phyloP scores from a whole-genome alignment of 1,284 basidiomycete species.

The Kwoniella shivajii region DNA sequence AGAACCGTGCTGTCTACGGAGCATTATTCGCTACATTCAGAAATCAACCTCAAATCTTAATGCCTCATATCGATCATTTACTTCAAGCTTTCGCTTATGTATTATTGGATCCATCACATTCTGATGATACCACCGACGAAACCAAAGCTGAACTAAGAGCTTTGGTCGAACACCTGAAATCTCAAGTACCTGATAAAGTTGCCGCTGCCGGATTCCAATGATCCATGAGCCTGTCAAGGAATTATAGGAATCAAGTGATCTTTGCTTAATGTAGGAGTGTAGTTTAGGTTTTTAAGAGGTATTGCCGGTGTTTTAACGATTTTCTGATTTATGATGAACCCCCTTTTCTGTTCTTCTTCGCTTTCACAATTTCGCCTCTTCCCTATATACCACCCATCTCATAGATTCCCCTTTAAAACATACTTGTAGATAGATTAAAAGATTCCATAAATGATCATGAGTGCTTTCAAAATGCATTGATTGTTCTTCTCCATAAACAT shows the following conservation, averaged over 20 bases:
- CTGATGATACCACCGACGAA: slow-evolving; percentile 77
- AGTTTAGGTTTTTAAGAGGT: too few relatives aligned
- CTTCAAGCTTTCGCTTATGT: slow-evolving; percentile 82
- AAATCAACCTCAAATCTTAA: slow-evolving; percentile 67
- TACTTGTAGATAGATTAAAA: slow-evolving; percentile 4
- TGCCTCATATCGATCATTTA: slow-evolving; percentile 78
- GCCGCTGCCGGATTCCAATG: slow-evolving; percentile 51
- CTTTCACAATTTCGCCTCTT: too few relatives aligned
- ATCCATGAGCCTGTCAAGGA: too few relatives aligned
- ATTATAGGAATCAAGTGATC: too few relatives aligned
- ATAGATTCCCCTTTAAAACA: too few relatives aligned
- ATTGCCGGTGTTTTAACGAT: too few relatives aligned
- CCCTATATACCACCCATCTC: too few relatives aligned
- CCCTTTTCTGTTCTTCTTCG: too few relatives aligned
- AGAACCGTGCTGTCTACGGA: slow-evolving; percentile 87
- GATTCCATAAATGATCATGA: background rate
- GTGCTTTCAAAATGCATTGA: background rate
- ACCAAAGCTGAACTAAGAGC: slow-evolving; percentile 72
- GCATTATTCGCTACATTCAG: slow-evolving; percentile 88
- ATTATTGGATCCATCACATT: slow-evolving; percentile 71
- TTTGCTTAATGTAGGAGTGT: too few relatives aligned
- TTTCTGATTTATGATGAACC: too few relatives aligned
- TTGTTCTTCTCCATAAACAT: background rate
- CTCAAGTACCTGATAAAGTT: slow-evolving; percentile 52
- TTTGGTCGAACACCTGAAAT: slow-evolving; percentile 71